Evolutionary conservation across 2,329 filamentous ascomycete species (phyloP).

Genomic region (Phaeosphaeriaceae sp.): DNA sequence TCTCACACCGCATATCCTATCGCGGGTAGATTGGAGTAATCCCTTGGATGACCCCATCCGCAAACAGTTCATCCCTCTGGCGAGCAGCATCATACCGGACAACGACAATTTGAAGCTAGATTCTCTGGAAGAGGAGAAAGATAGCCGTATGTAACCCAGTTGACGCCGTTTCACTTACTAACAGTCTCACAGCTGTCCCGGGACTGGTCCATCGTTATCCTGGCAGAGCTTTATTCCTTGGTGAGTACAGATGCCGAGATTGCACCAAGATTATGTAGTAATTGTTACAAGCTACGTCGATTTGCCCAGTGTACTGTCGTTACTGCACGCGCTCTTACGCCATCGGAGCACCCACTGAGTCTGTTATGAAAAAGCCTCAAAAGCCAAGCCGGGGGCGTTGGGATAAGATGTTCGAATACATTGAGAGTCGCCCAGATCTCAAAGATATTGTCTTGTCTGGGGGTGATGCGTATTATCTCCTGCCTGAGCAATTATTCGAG

Average conservation of each 20-base stretch:
- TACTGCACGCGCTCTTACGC: conserved; percentile 69
- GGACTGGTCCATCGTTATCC: conserved; percentile 70
- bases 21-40: conserved; percentile 65
- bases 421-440: conserved; percentile 58
- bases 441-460: conserved; percentile 69
- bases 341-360: conserved; percentile 63
- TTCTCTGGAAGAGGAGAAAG: conserved; percentile 64
- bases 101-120: conserved; percentile 64
- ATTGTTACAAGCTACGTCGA: conserved; percentile 55
- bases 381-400: conserved; percentile 57
- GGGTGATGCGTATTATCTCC: conserved; percentile 67
- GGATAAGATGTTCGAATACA: conserved; percentile 65
- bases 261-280: background rate
- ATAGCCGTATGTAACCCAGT: conserved; percentile 51
- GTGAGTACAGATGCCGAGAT: conserved; percentile 48
- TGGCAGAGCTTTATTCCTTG: conserved; percentile 67
- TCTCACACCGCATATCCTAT: conserved; percentile 67
- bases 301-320: conserved; percentile 69
- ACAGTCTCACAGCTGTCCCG: conserved; percentile 49
- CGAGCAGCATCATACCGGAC: conserved; percentile 60
- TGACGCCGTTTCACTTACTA: conserved; percentile 1
- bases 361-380: conserved; percentile 51
- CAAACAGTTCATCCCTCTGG: conserved; percentile 66
- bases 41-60: conserved; percentile 67
- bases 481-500: conserved; percentile 58